phyloP scores from a whole-genome alignment of 768 basidiomycete genomes.

The Scleroderma bovista region DNA sequence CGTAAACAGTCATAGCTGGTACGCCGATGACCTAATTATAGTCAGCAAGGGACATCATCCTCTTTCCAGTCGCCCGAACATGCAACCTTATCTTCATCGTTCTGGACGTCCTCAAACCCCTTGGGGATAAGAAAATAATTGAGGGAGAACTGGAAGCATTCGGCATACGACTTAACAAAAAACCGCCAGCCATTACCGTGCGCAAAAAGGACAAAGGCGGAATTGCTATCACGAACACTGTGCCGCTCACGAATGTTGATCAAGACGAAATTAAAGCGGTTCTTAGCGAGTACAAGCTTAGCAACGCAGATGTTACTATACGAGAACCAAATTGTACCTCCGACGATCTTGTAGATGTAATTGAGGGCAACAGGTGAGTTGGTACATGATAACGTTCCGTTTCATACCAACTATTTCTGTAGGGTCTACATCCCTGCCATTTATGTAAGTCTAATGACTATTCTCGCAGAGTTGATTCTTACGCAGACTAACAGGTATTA shows the following conservation, averaged over 20 bases:
- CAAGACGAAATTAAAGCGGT: slow-evolving; percentile 95
- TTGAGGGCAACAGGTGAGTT: slow-evolving; percentile 84
- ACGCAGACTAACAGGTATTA: slow-evolving; percentile 46
- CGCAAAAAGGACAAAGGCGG: slow-evolving; percentile 87
- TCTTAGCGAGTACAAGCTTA: slow-evolving; percentile 86
- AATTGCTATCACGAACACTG: slow-evolving; percentile 93
- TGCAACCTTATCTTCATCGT: slow-evolving; percentile 99
- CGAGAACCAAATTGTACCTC: slow-evolving; percentile 88
- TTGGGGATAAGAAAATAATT: slow-evolving; percentile 89
- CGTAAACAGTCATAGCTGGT: slow-evolving; percentile 69
- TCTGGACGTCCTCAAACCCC: slow-evolving; percentile 96
- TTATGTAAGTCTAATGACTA: slow-evolving; percentile 51
- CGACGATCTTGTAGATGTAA: slow-evolving; percentile 95
- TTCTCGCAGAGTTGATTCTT: neutral
- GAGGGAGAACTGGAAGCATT: slow-evolving; percentile 96
- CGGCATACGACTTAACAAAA: slow-evolving; percentile 94
- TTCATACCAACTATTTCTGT: slow-evolving; percentile 3
- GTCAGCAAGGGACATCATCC: neutral
- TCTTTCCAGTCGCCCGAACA: slow-evolving; percentile 78
- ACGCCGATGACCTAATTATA: slow-evolving; percentile 23
- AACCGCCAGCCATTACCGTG: slow-evolving; percentile 80
- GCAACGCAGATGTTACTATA: slow-evolving; percentile 87
- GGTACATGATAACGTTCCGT: neutral
- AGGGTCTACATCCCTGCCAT: slow-evolving; percentile 92
- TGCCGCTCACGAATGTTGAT: slow-evolving; percentile 92